phyloP scores from a whole-genome alignment of 345 rosid species.

The Sisymbrium altissimum region DNA sequence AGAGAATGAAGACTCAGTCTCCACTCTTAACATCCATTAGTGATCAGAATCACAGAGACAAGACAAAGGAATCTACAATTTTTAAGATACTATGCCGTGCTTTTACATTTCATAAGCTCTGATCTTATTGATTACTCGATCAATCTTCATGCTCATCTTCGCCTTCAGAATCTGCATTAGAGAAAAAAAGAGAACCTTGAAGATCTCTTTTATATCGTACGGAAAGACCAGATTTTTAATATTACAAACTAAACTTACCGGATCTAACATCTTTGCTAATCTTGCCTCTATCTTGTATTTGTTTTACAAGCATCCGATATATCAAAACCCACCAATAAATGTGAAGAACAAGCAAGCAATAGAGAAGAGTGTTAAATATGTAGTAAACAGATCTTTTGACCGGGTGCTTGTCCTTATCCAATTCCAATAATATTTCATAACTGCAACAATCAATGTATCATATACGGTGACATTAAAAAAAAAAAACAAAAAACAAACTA shows the following conservation, averaged over 20 bases:
- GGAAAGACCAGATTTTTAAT: not conserved
- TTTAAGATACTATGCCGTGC: not conserved
- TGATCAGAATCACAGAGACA: constrained; percentile 8
- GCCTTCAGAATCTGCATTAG: constrained; percentile 70
- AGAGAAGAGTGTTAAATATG: constrained; percentile 72
- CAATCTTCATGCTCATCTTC: constrained; percentile 82
- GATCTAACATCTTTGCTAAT: constrained; percentile 72
- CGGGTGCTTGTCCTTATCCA: constrained; percentile 48
- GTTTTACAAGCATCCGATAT: constrained; percentile 54
- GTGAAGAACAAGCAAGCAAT: constrained; percentile 60
- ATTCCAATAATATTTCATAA: constrained; percentile 55
- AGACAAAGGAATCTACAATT: not conserved
- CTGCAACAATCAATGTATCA: constrained; percentile 36
- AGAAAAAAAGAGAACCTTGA: not conserved
- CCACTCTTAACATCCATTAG: not conserved
- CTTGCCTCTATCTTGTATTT: constrained; percentile 56
- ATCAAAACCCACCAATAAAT: constrained; percentile 79
- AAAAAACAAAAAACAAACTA: not conserved
- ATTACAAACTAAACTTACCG: constrained; percentile 36
- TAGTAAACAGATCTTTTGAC: constrained; percentile 51
- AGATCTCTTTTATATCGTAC: not conserved
- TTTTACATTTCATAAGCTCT: not conserved
- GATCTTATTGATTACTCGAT: no score
- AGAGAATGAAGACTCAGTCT: constrained; percentile 5
- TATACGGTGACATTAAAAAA: not conserved